Evolutionary conservation across 2,329 filamentous ascomycete genomes (phyloP), one percentile per base, ranked within the genome.

Genomic region (Stylonectria norvegica): DNA sequence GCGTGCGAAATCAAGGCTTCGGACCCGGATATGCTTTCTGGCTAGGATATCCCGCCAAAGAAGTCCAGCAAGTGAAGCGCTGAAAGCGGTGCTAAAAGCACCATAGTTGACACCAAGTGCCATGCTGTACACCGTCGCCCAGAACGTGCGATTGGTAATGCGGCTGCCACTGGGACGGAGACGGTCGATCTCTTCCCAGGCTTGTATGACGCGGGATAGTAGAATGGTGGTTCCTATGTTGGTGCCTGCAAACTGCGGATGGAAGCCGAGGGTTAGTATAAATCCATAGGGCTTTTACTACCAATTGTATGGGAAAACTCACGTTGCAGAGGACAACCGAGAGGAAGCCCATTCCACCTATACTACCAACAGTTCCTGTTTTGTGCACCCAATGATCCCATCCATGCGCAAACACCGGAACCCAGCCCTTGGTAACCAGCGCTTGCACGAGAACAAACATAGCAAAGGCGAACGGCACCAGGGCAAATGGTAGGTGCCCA

Each of bases 221-320:
- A 88, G 75, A 54, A 89, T 88, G 0, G 84, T 83, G 0, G 84
- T 86, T 22, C 85, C 84, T 37, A 88, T 88, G 49, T 88, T 88
- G 2, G 85, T 88, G 14, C 85, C 85, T 0, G 85, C 81, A 50
- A 87, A 88, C 82, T 87, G 45, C 12, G 17, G 18, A 22, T 20
- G 29, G 11, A 34, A 8, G 22, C 22, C 22, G 22, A 25, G 22
- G 22, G 22, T 25, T 7, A 7, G 12, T 25, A 12, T 12, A 12
- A 25, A 25, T 25, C n/a, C n/a, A n/a, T n/a, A n/a, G n/a, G n/a
- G n/a, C n/a, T 25, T 3, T 7, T 10, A 5, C 1, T n/a, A 12
- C 8, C 2, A 5, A 3, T 2, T 10, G 20, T n/a, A n/a, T n/a
- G n/a, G n/a, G n/a, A 9, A 36, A 34, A 72, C 82, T 71, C 59